Evolutionary conservation across 2,329 filamentous ascomycete species (phyloP).

Genomic region (Salinomyces thailandicus): DNA sequence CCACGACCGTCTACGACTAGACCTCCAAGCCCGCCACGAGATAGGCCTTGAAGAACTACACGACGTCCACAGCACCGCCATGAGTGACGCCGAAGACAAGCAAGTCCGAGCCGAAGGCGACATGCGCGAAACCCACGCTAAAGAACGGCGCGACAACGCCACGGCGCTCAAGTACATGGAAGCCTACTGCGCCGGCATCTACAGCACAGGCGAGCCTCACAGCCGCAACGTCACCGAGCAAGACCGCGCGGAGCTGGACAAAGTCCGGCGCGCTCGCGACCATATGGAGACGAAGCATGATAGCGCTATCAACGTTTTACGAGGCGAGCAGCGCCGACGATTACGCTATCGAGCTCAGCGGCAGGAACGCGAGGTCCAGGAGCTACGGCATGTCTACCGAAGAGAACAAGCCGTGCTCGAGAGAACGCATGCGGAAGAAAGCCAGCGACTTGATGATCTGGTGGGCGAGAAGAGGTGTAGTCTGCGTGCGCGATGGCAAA

Average conservation of each 20-base stretch:
- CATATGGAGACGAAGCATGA: conserved; percentile 34
- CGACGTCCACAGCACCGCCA: conserved; percentile 29
- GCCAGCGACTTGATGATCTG: conserved; percentile 12
- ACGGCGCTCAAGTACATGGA: conserved; percentile 40
- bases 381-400: conserved; percentile 25
- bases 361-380: conserved; percentile 31
- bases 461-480: conserved; percentile 25
- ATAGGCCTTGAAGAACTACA: conserved; percentile 14
- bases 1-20: conserved; percentile 12
- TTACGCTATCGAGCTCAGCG: conserved; percentile 27
- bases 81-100: conserved; percentile 33
- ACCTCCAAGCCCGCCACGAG: conserved; percentile 13
- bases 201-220: conserved; percentile 20
- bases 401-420: conserved; percentile 27
- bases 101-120: conserved; percentile 34
- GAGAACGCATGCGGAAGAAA: conserved; percentile 15
- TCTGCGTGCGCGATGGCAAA: conserved; percentile 29
- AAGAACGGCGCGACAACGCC: conserved; percentile 33
- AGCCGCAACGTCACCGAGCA: conserved; percentile 33
- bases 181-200: conserved; percentile 35
- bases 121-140: conserved; percentile 30
- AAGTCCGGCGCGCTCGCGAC: conserved; percentile 28
- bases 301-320: conserved; percentile 37
- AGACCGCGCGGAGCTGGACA: conserved; percentile 34
- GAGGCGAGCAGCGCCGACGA: conserved; percentile 35